These are phyloP conservation scores for Sarocladium kiliense DNA, from an alignment of 2,329 filamentous ascomycete genomes.

Conservation along the genomic window DNA sequence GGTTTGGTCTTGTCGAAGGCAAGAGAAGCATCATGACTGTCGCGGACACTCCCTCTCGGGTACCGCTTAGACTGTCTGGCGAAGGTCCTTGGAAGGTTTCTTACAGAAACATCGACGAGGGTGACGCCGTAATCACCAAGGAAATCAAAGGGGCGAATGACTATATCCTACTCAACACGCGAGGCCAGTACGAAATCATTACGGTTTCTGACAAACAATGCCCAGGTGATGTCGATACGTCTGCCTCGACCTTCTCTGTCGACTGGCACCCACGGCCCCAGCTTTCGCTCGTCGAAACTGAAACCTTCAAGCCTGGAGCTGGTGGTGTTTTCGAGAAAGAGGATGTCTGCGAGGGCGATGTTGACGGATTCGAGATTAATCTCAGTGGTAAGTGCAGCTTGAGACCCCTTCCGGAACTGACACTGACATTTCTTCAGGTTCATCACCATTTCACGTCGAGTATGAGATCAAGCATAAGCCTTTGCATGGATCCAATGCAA, in stretches of 20 bases:
- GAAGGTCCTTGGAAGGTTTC: conserved; percentile 77
- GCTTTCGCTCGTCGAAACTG: conserved; percentile 60
- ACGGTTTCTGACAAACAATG: conserved; percentile 76
- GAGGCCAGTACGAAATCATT: conserved; percentile 75
- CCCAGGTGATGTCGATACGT: conserved; percentile 71
- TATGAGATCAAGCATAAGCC: conserved; percentile 76
- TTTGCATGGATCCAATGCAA: conserved; percentile 57
- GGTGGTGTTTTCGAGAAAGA: conserved; percentile 62
- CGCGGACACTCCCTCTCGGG: conserved; percentile 65
- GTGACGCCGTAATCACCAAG: conserved; percentile 36
- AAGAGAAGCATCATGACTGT: conserved; percentile 70
- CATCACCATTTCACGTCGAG: conserved; percentile 75
- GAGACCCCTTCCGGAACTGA: background rate
- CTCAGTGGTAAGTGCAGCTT: conserved; percentile 58
- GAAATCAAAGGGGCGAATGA: conserved; percentile 59
- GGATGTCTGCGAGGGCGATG: conserved; percentile 89
- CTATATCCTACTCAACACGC: conserved; percentile 56
- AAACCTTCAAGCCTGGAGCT: conserved; percentile 48
- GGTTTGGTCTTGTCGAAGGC: conserved; percentile 81
- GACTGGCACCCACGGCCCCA: conserved; percentile 80
- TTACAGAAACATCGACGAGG: conserved; percentile 62
- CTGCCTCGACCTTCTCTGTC: conserved; percentile 71
- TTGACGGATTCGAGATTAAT: conserved; percentile 79
- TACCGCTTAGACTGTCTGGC: conserved; percentile 82
- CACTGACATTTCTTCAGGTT: conserved; percentile 45